Conservation (phyloP, 169 alveolate species). For the Theileria luwenshuni region DNA sequence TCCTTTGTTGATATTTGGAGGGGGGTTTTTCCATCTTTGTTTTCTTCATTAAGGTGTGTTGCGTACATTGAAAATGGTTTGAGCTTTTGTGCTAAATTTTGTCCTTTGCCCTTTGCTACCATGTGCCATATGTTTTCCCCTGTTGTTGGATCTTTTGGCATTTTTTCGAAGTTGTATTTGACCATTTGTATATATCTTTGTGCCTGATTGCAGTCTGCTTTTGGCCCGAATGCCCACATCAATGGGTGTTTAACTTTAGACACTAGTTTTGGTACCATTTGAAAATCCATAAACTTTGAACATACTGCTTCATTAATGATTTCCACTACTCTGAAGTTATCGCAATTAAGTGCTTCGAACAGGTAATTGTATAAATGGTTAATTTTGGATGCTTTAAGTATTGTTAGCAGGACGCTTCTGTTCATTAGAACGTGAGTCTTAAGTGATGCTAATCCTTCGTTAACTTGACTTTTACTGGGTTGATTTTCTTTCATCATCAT, state of each 20-base stretch:
- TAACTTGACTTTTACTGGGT: background rate
- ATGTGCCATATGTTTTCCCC: slow-evolving; percentile 74
- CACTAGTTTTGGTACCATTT: slow-evolving; percentile 42
- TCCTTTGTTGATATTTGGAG: slow-evolving; percentile 61
- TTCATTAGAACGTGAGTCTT: slow-evolving; percentile 30
- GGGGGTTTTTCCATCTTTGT: slow-evolving; percentile 67
- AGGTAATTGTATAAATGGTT: slow-evolving; percentile 69
- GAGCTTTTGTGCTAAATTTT: slow-evolving; percentile 49
- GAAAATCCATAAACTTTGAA: slow-evolving; percentile 68
- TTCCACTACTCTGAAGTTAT: slow-evolving; percentile 68
- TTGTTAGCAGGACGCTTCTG: slow-evolving; percentile 46
- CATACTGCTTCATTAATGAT: slow-evolving; percentile 62
- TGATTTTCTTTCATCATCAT: background rate
- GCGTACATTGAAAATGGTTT: slow-evolving; percentile 58
- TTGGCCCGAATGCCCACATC: slow-evolving; percentile 55
- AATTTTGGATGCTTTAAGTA: slow-evolving; percentile 66
- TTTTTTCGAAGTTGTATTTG: slow-evolving; percentile 43
- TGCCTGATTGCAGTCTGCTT: slow-evolving; percentile 37
- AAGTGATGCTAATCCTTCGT: too few species aligned
- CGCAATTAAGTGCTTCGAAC: slow-evolving; percentile 64
- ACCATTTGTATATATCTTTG: slow-evolving; percentile 46
- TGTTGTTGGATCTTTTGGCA: slow-evolving; percentile 65
- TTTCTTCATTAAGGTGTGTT: slow-evolving; percentile 36
- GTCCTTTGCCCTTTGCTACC: slow-evolving; percentile 60
- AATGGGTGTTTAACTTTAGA: slow-evolving; percentile 33